Base-by-base conservation (phyloP, 306 rosid genomes). In the Lathyrus aphaca region DNA sequence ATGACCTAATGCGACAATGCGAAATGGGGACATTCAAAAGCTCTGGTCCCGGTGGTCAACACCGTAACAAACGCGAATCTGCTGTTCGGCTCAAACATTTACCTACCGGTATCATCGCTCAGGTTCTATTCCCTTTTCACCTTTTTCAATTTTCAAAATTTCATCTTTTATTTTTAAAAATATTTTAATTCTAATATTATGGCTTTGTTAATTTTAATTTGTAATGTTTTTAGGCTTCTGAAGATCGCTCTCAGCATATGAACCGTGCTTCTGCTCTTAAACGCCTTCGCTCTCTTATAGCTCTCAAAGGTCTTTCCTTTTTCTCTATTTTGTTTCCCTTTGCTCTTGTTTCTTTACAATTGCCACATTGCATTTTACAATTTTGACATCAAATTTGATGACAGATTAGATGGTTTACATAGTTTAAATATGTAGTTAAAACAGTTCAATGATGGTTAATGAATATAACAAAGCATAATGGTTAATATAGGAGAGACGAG, bases 11-110 rank as follows among this genome's bases (percentile, higher is more conserved):
- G 85, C 76, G 84, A 50, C 92, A 88, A 69, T 90, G 98, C 75
- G 89, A 94, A 54, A 72, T 88, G 90, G 86, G 46, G 5, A 90
- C 96, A 13, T 94, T 88, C 79, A 94, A 82, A 77, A 10, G 95
- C 4, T 87, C 96, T 0, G 98, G 97, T 18, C 91, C 98, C 0
- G 98, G 98, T 3, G 98, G 98, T 18, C 98, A 94, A 69, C 97
- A 94, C 77, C 97, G 98, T 35, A 94, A 94, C 86, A 90, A 90
- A 84, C 86, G 95, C 11, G 98, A 94, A 49, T 74, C 96, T 13
- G 85, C 97, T 2, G 97, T 94, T n/a, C 88, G 98, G 17, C 81
- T 94, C 62, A 88, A 87, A 73, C 98, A 94, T 82, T 64, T 85
- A 27, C 98, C 98, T 45, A 87, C 97, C 25, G 96, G 95, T 5